Conservation (phyloP, 2,329 filamentous ascomycete species). For the Phialophora macrospora region DNA sequence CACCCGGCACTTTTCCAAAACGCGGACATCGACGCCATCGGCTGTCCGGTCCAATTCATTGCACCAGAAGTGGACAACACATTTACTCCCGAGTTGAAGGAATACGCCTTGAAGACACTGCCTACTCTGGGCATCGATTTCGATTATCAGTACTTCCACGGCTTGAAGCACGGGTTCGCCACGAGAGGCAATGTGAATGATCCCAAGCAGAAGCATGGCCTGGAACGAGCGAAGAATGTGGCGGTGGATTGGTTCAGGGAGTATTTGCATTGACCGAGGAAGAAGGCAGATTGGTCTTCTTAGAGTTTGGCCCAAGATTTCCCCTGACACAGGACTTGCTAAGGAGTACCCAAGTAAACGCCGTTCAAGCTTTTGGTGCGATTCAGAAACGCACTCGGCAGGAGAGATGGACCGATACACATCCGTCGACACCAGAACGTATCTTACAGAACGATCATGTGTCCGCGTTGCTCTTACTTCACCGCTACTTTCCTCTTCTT, state of each 20-base stretch:
- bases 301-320: neutral
- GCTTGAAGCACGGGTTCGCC: conserved; percentile 55
- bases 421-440: neutral
- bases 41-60: conserved; percentile 58
- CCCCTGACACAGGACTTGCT: neutral
- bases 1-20: conserved; percentile 54
- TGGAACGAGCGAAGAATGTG: conserved; percentile 56
- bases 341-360: neutral
- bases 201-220: conserved; percentile 50
- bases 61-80: conserved; percentile 56
- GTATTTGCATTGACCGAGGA: conserved; percentile 11
- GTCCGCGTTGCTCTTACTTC: neutral
- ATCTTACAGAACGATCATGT: neutral
- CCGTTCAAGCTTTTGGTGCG: neutral
- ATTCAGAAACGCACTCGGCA: neutral
- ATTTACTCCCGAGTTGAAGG: conserved; percentile 56
- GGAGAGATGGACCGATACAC: neutral
- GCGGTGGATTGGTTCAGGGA: conserved; percentile 52
- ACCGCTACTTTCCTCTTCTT: neutral
- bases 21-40: conserved; percentile 53
- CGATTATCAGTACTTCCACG: conserved; percentile 60
- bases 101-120: conserved; percentile 49
- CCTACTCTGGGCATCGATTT: conserved; percentile 49
- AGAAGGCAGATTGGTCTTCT: neutral
- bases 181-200: conserved; percentile 50